Base-by-base conservation (phyloP, 2,329 filamentous ascomycete species). In the Fusarium newnesense region DNA sequence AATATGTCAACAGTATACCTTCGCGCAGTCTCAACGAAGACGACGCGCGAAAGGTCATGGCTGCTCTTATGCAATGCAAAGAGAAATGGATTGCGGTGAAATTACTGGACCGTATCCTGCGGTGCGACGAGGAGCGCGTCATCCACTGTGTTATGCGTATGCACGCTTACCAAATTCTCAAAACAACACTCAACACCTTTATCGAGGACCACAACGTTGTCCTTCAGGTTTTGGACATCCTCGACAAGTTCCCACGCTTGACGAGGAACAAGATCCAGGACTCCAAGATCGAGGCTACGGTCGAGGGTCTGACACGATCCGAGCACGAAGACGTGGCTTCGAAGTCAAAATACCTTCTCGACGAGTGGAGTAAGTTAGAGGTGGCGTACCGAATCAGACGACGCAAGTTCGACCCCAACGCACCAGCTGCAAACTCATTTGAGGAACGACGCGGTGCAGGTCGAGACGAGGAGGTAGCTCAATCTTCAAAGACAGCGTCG, bases 11-110 rank as follows among this genome's bases (percentile, higher is more conserved):
- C 82, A 95, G 94, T 81, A 88, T 97, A 69, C 90, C 96, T 81
- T 91, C 93, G 58, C 93, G 91, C 78, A 91, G 89, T 53, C 88
- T 98, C 67, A 91, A 94, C 74, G 94, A 96, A 78, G 90, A 92
- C 67, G 94, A 93, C 71, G 94, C 97, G 69, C 94, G 93, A 78
- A 97, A 97, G 83, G 94, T 98, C 82, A 97, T 98, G 94, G 95
- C 96, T 30, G 93, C 95, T 60, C 90, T 99, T 67, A 95, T 97
- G 91, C 96, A 98, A 82, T 97, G 94, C 87, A 97, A 97, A 83
- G 96, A 99, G 87, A 98, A 98, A 83, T 99, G 96, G 96, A 98
- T 99, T 82, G 95, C 94, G 6, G 95, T 98, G 83, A 98, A 98
- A 84, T 86, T 99, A 64, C 89, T 99, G 67, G 89, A 92, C 75